These are phyloP conservation scores for Neurospora pannonica DNA, from an alignment of 495 filamentous ascomycete species.

Conservation along the genomic window DNA sequence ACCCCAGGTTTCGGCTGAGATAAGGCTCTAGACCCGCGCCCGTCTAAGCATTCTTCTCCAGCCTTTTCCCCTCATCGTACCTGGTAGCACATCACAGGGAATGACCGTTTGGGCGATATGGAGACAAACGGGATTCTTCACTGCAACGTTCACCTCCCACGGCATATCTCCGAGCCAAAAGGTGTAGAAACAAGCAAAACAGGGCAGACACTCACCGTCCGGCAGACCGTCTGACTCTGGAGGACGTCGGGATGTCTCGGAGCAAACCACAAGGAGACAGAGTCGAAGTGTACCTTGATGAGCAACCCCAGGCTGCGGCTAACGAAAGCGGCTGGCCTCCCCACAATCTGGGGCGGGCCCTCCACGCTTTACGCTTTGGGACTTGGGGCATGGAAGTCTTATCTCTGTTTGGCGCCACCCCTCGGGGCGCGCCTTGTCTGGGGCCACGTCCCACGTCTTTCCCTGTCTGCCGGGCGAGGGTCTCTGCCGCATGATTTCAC, in stretches of 20 bases:
- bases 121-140: background rate
- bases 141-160: background rate
- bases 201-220: background rate
- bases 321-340: constrained; percentile 3
- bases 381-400: constrained; percentile 4
- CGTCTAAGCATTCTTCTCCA: background rate
- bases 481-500: background rate
- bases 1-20: background rate
- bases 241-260: background rate
- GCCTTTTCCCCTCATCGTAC: background rate
- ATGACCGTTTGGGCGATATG: background rate
- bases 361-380: constrained; percentile 13
- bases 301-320: background rate
- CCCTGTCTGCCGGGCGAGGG: background rate
- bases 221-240: background rate
- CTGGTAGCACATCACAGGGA: background rate
- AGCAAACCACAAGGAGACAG: background rate
- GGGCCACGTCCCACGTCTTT: constrained; percentile 7
- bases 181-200: background rate
- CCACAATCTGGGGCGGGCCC: constrained; percentile 5
- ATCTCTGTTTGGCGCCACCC: constrained; percentile 20
- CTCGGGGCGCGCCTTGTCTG: constrained; percentile 12
- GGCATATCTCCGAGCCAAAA: background rate
- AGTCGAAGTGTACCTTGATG: background rate
- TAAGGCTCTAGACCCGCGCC: background rate